These are phyloP conservation scores for Kluyveromyces lactis DNA, from an alignment of 805 yeast genomes.

Conservation along the genomic window DNA sequence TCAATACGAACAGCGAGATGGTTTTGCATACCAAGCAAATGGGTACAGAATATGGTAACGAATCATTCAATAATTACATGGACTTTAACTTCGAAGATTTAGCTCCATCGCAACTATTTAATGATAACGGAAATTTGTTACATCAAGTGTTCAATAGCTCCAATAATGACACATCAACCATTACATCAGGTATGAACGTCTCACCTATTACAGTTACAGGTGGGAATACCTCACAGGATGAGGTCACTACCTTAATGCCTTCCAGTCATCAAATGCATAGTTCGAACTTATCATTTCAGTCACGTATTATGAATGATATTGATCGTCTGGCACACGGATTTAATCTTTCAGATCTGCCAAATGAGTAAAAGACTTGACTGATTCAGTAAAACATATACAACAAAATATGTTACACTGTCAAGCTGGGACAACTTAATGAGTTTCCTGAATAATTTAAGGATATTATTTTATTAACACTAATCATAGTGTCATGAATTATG, in stretches of 20 bases:
- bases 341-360: conserved; percentile 4
- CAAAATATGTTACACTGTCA: too few species aligned
- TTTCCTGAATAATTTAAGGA: too few species aligned
- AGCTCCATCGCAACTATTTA: conserved; percentile 3
- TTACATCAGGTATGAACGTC: conserved; percentile 7
- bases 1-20: not conserved
- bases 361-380: not conserved
- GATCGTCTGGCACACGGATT: conserved; percentile 8
- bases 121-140: not conserved
- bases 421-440: too few species aligned
- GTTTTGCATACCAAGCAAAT: not conserved
- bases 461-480: too few species aligned
- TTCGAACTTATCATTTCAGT: conserved; percentile 2
- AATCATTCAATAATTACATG: conserved; percentile 14
- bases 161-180: conserved; percentile 8
- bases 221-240: conserved; percentile 5
- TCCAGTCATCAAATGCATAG: conserved; percentile 5
- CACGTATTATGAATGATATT: conserved; percentile 10
- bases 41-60: conserved; percentile 7
- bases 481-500: too few species aligned
- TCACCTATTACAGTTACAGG: conserved; percentile 9
- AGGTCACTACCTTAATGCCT: conserved; percentile 1
- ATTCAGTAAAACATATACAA: not conserved
- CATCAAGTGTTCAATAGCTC: conserved; percentile 2
- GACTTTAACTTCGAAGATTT: conserved; percentile 23